A percentile compares a stretch with the other conserved stretches of the same genome.
Conservation (phyloP, 495 filamentous ascomycete species). For the Tuber microsphaerosporum region DNA sequence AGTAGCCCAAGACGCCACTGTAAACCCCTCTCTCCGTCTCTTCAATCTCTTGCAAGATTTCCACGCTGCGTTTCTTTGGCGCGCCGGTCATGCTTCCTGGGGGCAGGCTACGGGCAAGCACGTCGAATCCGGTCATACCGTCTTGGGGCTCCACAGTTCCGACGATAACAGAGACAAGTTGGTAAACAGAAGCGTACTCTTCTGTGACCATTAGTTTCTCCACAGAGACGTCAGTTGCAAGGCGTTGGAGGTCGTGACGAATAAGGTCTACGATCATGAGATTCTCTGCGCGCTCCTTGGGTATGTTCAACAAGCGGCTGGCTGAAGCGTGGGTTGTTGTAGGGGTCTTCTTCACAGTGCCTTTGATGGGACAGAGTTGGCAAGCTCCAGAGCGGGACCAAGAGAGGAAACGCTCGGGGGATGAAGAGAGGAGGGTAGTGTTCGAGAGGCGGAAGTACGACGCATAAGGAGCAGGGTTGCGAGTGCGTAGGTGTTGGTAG, state of each 20-base stretch:
- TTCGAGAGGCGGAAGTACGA: slow-evolving; percentile 67
- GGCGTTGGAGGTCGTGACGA: slow-evolving; percentile 78
- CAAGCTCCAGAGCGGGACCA: slow-evolving; percentile 55
- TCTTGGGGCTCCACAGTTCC: slow-evolving; percentile 51
- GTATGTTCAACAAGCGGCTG: slow-evolving; percentile 59
- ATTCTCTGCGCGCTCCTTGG: slow-evolving; percentile 91
- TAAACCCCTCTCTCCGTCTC: slow-evolving; percentile 65
- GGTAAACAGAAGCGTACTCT: slow-evolving; percentile 80
- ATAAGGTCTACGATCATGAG: slow-evolving; percentile 97
- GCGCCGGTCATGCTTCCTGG: slow-evolving; percentile 94
- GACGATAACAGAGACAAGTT: slow-evolving; percentile 81
- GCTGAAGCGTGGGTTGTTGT: slow-evolving; percentile 61
- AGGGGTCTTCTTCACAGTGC: slow-evolving; percentile 70
- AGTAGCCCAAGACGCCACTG: slow-evolving; percentile 80
- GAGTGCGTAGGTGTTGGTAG: slow-evolving; percentile 60
- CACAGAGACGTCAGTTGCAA: slow-evolving; percentile 61
- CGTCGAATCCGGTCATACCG: slow-evolving; percentile 56
- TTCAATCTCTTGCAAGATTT: slow-evolving; percentile 68
- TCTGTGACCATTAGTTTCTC: slow-evolving; percentile 71
- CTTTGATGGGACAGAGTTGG: slow-evolving; percentile 84
- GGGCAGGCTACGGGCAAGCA: slow-evolving; percentile 68
- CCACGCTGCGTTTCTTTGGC: slow-evolving; percentile 81
- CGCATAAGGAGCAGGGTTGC: slow-evolving; percentile 80
- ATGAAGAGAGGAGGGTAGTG: slow-evolving; percentile 69
- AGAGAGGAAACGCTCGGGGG: slow-evolving; percentile 85